Conservation (phyloP, 108 stramenopile species). For the Nannochloropsis granulata region DNA sequence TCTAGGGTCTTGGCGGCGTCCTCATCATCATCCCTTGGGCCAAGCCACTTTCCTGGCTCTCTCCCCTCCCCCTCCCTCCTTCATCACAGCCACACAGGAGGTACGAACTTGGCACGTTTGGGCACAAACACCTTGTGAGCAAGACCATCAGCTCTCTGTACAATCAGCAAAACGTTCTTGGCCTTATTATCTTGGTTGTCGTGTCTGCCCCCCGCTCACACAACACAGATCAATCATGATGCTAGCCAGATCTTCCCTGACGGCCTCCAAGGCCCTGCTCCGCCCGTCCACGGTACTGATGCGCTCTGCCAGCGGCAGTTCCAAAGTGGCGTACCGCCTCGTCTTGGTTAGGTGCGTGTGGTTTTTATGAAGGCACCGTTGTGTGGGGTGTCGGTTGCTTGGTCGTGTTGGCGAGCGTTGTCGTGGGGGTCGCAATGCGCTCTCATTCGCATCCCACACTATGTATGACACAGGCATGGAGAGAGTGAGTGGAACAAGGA, state of each 20-base stretch:
- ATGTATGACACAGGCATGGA: slow-evolving; percentile 17
- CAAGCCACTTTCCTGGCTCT: too few species aligned
- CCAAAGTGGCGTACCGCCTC: neutral
- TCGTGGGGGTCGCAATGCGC: neutral
- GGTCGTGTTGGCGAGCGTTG: neutral
- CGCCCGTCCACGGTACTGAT: neutral
- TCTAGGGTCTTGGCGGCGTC: too few species aligned
- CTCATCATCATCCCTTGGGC: too few species aligned
- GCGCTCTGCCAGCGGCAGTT: neutral
- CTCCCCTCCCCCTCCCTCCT: too few species aligned
- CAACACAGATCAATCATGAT: neutral
- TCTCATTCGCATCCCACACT: too few species aligned
- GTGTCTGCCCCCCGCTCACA: too few species aligned
- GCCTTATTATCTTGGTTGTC: too few species aligned
- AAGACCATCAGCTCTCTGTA: too few species aligned
- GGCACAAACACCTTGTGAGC: too few species aligned
- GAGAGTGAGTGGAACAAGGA: slow-evolving; percentile 39
- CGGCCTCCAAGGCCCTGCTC: neutral
- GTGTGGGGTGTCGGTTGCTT: neutral
- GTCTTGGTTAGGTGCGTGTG: neutral
- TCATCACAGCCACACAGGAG: too few species aligned
- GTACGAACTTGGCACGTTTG: too few species aligned
- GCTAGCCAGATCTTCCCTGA: neutral
- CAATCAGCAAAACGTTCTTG: too few species aligned
- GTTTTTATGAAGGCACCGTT: neutral